Percentiles rank a stretch among this genome's conserved stretches.
Evolutionary conservation across 352 stramenopile genomes (phyloP).

Genomic region (Pythium phragmitis): DNA sequence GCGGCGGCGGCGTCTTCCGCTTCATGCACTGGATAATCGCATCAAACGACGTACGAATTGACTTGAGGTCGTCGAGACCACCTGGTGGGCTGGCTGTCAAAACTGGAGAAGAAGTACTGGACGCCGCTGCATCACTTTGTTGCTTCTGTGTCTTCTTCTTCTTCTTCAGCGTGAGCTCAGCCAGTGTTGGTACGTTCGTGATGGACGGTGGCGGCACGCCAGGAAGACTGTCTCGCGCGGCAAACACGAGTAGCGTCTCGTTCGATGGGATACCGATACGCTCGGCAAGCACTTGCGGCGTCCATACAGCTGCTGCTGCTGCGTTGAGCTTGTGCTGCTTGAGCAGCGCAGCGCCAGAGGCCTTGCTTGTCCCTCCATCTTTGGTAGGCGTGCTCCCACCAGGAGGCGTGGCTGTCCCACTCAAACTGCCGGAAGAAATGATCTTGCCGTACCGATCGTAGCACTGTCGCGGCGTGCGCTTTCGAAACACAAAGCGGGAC

Average conservation of each 20-base stretch:
- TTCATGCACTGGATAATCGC: constrained; percentile 88
- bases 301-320: constrained; percentile 37
- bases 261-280: constrained; percentile 55
- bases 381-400: constrained; percentile 30
- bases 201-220: constrained; percentile 70
- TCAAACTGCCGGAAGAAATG: constrained; percentile 51
- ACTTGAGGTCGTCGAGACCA: constrained; percentile 69
- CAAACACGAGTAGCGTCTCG: constrained; percentile 61
- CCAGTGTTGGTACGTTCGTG: constrained; percentile 41
- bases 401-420: constrained; percentile 9
- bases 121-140: constrained; percentile 20
- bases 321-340: constrained; percentile 50
- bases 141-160: constrained; percentile 46
- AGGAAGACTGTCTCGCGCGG: constrained; percentile 47
- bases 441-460: constrained; percentile 86
- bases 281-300: constrained; percentile 47
- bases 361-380: constrained; percentile 30
- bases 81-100: constrained; percentile 2
- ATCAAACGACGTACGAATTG: constrained; percentile 77
- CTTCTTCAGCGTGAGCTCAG: constrained; percentile 53
- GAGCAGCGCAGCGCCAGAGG: constrained; percentile 12
- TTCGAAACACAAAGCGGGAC: constrained; percentile 71
- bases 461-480: constrained; percentile 79
- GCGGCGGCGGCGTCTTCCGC: constrained; percentile 65
- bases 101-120: constrained; percentile 9